A percentile compares a stretch with the other conserved stretches of the same genome.
Evolutionary conservation across 108 stramenopile species (phyloP).

Genomic region (Nitzschia sp.): DNA sequence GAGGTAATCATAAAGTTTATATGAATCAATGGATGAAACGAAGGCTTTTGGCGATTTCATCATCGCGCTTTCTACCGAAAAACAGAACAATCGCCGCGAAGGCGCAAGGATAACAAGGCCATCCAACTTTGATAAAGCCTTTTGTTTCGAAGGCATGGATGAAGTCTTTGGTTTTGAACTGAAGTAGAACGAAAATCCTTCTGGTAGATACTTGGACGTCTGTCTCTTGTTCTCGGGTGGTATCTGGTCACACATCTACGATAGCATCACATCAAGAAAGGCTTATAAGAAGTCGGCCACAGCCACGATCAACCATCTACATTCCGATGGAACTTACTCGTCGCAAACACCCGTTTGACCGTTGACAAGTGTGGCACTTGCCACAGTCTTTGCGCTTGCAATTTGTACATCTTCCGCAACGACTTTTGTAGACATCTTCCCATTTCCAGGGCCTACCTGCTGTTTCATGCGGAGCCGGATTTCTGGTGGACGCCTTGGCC

Average conservation of each 20-base stretch:
- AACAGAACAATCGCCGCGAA: background rate
- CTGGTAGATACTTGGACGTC: background rate
- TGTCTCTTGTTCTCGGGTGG: background rate
- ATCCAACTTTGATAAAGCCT: background rate
- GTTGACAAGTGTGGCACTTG: background rate
- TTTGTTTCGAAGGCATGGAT: background rate
- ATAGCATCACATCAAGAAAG: no score
- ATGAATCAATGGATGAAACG: background rate
- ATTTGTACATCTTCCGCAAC: background rate
- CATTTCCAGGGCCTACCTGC: background rate
- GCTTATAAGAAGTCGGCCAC: no score
- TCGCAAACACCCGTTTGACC: background rate
- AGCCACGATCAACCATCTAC: no score
- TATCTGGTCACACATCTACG: constrained; percentile 11
- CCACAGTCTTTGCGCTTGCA: constrained; percentile 1
- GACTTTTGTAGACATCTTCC: background rate
- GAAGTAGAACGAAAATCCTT: constrained; percentile 5
- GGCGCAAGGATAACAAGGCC: constrained; percentile 11
- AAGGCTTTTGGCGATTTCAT: background rate
- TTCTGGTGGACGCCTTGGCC: background rate
- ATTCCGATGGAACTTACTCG: constrained; percentile 6
- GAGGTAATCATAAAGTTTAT: background rate
- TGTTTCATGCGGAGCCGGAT: background rate
- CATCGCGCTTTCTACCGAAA: constrained; percentile 4
- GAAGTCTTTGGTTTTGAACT: no score